phyloP scores from a whole-genome alignment of 257 asterid species.

The Gynochthodes officinalis region DNA sequence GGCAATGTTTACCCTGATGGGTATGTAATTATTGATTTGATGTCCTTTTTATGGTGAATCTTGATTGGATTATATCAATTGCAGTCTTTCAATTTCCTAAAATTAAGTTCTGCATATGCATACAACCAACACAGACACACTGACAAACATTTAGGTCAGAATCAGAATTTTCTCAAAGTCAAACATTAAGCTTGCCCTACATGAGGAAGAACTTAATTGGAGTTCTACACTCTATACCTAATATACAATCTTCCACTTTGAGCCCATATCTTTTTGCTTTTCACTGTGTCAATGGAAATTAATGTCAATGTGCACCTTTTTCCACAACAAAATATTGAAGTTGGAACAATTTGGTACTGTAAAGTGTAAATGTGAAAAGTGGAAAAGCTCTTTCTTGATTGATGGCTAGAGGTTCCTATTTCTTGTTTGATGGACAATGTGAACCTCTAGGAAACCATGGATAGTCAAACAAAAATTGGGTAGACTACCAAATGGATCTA shows the following conservation, averaged over 20 bases:
- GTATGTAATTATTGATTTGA: conserved; percentile 34
- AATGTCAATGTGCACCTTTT: neutral
- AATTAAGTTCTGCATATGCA: neutral
- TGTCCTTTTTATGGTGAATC: neutral
- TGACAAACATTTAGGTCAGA: neutral
- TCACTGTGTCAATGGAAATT: neutral
- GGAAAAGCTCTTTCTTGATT: neutral
- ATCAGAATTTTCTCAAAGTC: neutral
- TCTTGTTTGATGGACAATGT: neutral
- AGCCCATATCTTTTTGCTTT: neutral
- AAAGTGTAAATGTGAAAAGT: neutral
- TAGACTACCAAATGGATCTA: too few relatives aligned
- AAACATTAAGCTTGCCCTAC: neutral
- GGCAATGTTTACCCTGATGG: conserved; percentile 95
- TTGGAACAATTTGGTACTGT: neutral
- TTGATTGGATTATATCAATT: neutral
- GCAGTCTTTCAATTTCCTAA: neutral
- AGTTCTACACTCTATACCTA: neutral
- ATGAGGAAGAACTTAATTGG: neutral
- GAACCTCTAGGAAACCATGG: neutral
- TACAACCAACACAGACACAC: neutral
- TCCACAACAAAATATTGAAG: neutral
- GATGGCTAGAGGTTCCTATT: neutral
- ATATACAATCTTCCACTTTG: neutral
- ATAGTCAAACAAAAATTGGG: too few relatives aligned